These are phyloP conservation scores for Citeromyces hawaiiensis DNA, from an alignment of 1,139 yeast genomes.

Conservation along the genomic window DNA sequence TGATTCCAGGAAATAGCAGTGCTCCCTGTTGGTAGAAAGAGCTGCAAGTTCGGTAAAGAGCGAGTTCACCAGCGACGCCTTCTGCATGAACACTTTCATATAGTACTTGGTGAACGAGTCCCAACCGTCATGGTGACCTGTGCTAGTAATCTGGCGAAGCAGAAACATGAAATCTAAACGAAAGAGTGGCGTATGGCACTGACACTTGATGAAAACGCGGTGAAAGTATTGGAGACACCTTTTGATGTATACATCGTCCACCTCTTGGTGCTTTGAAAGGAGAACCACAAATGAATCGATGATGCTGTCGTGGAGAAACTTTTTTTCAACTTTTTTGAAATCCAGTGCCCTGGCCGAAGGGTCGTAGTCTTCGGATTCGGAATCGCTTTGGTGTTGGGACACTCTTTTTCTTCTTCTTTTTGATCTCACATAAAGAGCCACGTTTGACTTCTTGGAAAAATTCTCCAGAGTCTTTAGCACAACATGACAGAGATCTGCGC, in stretches of 20 bases:
- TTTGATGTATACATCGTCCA: constrained; percentile 47
- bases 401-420: constrained; percentile 1
- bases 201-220: constrained; percentile 52
- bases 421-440: not conserved
- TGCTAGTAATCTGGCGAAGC: constrained; percentile 26
- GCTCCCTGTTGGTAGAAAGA: constrained; percentile 22
- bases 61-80: constrained; percentile 6
- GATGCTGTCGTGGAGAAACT: constrained; percentile 12
- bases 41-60: constrained; percentile 59
- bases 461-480: constrained; percentile 57
- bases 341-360: constrained; percentile 19
- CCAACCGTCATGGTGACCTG: constrained; percentile 38
- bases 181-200: constrained; percentile 45
- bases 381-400: constrained; percentile 17
- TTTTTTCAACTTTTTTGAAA: constrained; percentile 23
- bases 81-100: constrained; percentile 42
- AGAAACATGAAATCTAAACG: constrained; percentile 65
- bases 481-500: constrained; percentile 56
- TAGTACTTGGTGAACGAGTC: constrained; percentile 56
- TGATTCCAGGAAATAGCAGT: constrained; percentile 22
- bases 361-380: constrained; percentile 31
- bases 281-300: constrained; percentile 17
- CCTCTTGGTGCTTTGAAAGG: constrained; percentile 42
- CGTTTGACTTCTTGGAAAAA: constrained; percentile 26
- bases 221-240: constrained; percentile 61